phyloP scores from a whole-genome alignment of 768 basidiomycete genomes.

The Agrocybe praecox region DNA sequence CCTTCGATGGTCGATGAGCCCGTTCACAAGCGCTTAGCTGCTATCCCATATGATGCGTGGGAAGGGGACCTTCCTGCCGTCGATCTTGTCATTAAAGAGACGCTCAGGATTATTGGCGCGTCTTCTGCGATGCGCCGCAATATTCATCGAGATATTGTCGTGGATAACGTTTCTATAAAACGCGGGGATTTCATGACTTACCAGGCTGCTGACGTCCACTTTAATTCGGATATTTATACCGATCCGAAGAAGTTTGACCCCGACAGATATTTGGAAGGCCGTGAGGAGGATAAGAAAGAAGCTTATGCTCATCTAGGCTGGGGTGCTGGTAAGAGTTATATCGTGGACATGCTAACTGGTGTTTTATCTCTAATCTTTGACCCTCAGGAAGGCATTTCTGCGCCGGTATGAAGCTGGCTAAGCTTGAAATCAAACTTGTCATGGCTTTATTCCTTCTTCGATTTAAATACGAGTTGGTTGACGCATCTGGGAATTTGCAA shows the following conservation, averaged over 20 bases:
- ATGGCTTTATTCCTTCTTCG: slow-evolving; percentile 3
- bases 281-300: slow-evolving; percentile 27
- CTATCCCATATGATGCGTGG: slow-evolving; percentile 38
- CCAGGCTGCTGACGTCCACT: slow-evolving; percentile 31
- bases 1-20: slow-evolving; percentile 25
- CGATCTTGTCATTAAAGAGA: slow-evolving; percentile 40
- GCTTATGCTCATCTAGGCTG: slow-evolving; percentile 16
- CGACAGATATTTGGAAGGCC: slow-evolving; percentile 26
- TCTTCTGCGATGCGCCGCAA: slow-evolving; percentile 37
- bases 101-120: slow-evolving; percentile 32
- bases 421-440: slow-evolving; percentile 15
- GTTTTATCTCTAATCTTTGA: no score
- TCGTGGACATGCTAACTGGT: no score
- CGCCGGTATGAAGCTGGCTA: slow-evolving; percentile 14
- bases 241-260: slow-evolving; percentile 39
- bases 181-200: slow-evolving; percentile 39
- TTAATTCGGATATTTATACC: slow-evolving; percentile 36
- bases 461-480: not conserved
- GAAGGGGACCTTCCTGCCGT: slow-evolving; percentile 41
- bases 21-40: slow-evolving; percentile 33
- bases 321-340: slow-evolving; percentile 15
- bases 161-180: slow-evolving; percentile 27
- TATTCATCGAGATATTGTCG: slow-evolving; percentile 26
- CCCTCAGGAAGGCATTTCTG: slow-evolving; percentile 1
- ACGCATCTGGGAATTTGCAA: not conserved